Conservation (phyloP, 2,329 filamentous ascomycete species). For the Clathrospora elynae region DNA sequence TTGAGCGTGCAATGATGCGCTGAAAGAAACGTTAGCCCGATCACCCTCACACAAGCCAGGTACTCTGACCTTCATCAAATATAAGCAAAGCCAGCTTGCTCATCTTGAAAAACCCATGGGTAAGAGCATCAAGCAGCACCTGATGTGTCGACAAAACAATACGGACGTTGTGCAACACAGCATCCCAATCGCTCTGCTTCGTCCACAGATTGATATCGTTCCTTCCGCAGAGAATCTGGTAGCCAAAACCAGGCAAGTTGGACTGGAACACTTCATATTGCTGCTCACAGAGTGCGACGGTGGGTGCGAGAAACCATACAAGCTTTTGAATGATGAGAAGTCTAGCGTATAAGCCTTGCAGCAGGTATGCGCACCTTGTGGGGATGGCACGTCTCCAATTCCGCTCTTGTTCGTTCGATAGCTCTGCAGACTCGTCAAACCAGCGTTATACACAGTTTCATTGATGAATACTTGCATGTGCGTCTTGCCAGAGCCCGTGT, state of each 20-base stretch:
- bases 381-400: slow-evolving; percentile 48
- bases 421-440: slow-evolving; percentile 40
- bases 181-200: slow-evolving; percentile 68
- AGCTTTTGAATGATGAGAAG: slow-evolving; percentile 33
- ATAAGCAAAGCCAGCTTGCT: slow-evolving; percentile 69
- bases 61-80: slow-evolving; percentile 73
- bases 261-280: slow-evolving; percentile 46
- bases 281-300: slow-evolving; percentile 53
- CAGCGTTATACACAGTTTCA: not conserved
- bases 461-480: slow-evolving; percentile 41
- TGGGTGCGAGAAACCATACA: slow-evolving; percentile 56
- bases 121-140: slow-evolving; percentile 73
- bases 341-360: slow-evolving; percentile 2
- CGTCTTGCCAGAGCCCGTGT: slow-evolving; percentile 57
- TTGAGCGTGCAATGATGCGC: slow-evolving; percentile 75
- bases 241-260: slow-evolving; percentile 56
- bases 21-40: slow-evolving; percentile 42
- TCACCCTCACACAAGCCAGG: not conserved
- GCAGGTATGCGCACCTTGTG: slow-evolving; percentile 39
- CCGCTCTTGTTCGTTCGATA: slow-evolving; percentile 51
- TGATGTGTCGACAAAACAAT: slow-evolving; percentile 81
- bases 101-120: slow-evolving; percentile 74
- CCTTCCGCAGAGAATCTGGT: slow-evolving; percentile 68
- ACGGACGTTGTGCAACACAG: slow-evolving; percentile 65
- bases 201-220: slow-evolving; percentile 78